A percentile compares a stretch with the other conserved stretches of the same genome.
Evolutionary conservation across 2,329 filamentous ascomycete species (phyloP).

Genomic region (Penicillium sp.): DNA sequence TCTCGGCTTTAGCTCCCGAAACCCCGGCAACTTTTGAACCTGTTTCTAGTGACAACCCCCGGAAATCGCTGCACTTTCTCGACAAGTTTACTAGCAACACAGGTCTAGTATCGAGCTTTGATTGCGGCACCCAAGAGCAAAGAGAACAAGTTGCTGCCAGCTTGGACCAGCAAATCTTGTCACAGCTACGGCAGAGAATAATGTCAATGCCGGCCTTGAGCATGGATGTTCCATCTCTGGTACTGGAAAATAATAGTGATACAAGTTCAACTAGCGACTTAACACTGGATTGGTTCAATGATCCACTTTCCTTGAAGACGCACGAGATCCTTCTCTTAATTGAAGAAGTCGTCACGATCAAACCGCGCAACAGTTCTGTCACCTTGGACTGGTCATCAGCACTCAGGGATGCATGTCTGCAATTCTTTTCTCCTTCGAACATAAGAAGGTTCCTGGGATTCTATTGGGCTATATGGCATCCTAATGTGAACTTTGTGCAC

Average conservation of each 20-base stretch:
- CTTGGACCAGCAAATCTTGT: conserved; percentile 1
- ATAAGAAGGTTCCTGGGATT: conserved; percentile 31
- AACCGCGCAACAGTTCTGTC: conserved; percentile 35
- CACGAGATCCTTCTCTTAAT: conserved; percentile 36
- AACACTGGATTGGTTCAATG: conserved; percentile 23
- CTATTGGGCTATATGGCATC: conserved; percentile 40
- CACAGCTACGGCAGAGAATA: neutral
- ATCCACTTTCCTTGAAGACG: conserved; percentile 34
- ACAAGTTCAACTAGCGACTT: conserved; percentile 1
- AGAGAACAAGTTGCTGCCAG: conserved; percentile 21
- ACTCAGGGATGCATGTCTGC: conserved; percentile 25
- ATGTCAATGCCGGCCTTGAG: neutral
- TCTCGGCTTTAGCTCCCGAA: conserved; percentile 6
- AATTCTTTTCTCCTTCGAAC: conserved; percentile 23
- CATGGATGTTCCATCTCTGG: neutral
- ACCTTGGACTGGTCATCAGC: conserved; percentile 32
- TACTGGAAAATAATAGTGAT: conserved; percentile 7
- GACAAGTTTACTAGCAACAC: conserved; percentile 37
- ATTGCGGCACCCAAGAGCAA: conserved; percentile 34
- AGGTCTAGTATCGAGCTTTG: conserved; percentile 36
- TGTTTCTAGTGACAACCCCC: neutral
- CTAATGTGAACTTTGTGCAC: conserved; percentile 37
- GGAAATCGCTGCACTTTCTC: conserved; percentile 29
- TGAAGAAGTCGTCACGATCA: conserved; percentile 34
- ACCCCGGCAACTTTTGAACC: conserved; percentile 1